These are phyloP conservation scores for Ilex paraguariensis DNA, from an alignment of 305 asterid genomes.

Conservation along the genomic window DNA sequence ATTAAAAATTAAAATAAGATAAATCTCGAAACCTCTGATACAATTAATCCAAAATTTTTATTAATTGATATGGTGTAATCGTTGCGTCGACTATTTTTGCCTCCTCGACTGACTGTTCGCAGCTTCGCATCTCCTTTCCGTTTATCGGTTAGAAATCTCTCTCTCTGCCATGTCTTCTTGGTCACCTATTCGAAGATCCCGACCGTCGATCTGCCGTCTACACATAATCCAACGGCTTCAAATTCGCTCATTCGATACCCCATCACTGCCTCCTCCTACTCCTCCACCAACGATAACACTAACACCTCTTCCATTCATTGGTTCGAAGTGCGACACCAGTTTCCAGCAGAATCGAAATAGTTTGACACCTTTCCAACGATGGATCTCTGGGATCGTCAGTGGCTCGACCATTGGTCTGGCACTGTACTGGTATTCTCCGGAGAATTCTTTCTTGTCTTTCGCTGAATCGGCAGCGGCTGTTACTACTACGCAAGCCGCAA, in stretches of 20 bases:
- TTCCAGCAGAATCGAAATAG: slow-evolving; percentile 6
- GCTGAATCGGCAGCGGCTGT: slow-evolving; percentile 32
- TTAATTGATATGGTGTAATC: too few relatives aligned
- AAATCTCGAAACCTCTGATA: too few relatives aligned
- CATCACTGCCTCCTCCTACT: slow-evolving; percentile 2
- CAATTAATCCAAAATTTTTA: too few relatives aligned
- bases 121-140: too few relatives aligned
- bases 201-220: slow-evolving; percentile 17
- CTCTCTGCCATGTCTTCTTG: slow-evolving; percentile 33
- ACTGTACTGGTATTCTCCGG: slow-evolving; percentile 26
- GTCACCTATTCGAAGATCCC: slow-evolving; percentile 52
- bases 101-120: too few relatives aligned
- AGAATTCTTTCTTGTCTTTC: slow-evolving; percentile 32
- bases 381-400: slow-evolving; percentile 55
- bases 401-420: slow-evolving; percentile 48
- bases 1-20: too few relatives aligned
- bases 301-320: slow-evolving; percentile 5
- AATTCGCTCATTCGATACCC: slow-evolving; percentile 34
- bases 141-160: too few relatives aligned
- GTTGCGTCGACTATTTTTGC: too few relatives aligned
- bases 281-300: slow-evolving; percentile 1
- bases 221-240: slow-evolving; percentile 19
- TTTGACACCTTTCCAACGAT: slow-evolving; percentile 23
- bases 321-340: not conserved
- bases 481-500: slow-evolving; percentile 6